Evolutionary conservation across 2,329 filamentous ascomycete species (phyloP).

Genomic region (Karstenula rhodostoma): DNA sequence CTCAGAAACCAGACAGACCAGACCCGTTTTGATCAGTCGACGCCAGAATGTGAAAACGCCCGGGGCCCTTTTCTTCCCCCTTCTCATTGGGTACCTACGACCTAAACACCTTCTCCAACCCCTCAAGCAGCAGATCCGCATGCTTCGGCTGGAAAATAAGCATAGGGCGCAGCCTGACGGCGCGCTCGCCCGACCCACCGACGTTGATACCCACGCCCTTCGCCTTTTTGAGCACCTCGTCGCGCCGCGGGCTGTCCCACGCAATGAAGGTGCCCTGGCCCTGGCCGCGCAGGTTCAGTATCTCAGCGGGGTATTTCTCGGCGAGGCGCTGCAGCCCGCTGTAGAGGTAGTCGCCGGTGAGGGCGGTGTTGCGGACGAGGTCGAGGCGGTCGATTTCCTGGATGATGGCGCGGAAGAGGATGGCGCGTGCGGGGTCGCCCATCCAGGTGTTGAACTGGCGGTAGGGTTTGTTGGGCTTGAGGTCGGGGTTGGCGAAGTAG

Average conservation of each 20-base stretch:
- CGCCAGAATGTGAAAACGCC: background rate
- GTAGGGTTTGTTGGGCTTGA: conserved; percentile 91
- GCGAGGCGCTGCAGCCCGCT: conserved; percentile 72
- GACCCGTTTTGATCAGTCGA: background rate
- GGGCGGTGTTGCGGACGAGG: conserved; percentile 81
- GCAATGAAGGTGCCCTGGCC: conserved; percentile 92
- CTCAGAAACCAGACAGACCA: background rate
- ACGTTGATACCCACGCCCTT: conserved; percentile 87
- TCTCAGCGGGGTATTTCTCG: conserved; percentile 75
- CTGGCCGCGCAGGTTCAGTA: conserved; percentile 86
- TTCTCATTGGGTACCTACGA: conserved; percentile 22
- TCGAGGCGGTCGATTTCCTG: conserved; percentile 78
- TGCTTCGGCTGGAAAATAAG: conserved; percentile 91
- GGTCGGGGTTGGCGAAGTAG: conserved; percentile 82
- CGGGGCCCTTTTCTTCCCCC: background rate
- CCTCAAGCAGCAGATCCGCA: conserved; percentile 82
- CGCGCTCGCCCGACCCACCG: conserved; percentile 77
- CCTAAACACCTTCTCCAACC: conserved; percentile 76
- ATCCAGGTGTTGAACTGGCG: conserved; percentile 98
- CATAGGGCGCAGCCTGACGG: conserved; percentile 87
- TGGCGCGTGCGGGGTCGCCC: conserved; percentile 84
- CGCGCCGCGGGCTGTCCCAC: conserved; percentile 82
- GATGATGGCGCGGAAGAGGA: conserved; percentile 87
- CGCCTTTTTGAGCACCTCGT: conserved; percentile 79
- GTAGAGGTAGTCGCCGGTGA: conserved; percentile 81